A percentile compares a stretch with the other conserved stretches of the same genome.
Evolutionary conservation across 495 filamentous ascomycete species (phyloP).

Genomic region (Penicillium verhagenii): DNA sequence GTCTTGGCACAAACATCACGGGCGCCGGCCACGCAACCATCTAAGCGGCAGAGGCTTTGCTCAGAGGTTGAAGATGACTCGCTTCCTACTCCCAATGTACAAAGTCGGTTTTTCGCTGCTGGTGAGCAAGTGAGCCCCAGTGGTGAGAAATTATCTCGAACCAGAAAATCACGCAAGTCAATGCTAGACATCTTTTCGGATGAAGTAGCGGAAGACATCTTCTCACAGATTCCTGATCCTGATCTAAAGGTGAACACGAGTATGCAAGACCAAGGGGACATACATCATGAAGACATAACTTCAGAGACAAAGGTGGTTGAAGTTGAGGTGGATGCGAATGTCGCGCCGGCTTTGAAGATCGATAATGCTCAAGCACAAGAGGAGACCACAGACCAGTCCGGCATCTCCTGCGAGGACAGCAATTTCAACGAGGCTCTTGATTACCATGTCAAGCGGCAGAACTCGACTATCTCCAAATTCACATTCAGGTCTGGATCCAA

Average conservation of each 20-base stretch:
- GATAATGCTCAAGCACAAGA: background rate
- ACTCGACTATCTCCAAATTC: constrained; percentile 37
- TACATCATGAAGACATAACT: background rate
- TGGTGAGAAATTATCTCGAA: constrained; percentile 41
- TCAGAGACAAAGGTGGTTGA: background rate
- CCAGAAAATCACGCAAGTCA: constrained; percentile 48
- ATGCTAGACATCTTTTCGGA: constrained; percentile 64
- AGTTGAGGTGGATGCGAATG: background rate
- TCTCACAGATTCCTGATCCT: constrained; percentile 50
- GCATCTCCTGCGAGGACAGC: constrained; percentile 11
- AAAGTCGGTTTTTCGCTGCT: constrained; percentile 59
- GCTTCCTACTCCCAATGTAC: constrained; percentile 32
- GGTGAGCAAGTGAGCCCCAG: constrained; percentile 50
- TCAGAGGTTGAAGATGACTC: constrained; percentile 50
- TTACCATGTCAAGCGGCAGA: constrained; percentile 39
- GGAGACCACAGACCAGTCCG: background rate
- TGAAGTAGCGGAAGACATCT: constrained; percentile 62
- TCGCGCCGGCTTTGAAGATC: background rate
- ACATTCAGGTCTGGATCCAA: constrained; percentile 23
- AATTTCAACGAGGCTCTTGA: constrained; percentile 34
- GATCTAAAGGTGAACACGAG: background rate
- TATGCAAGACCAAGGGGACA: background rate
- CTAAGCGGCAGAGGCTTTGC: constrained; percentile 63
- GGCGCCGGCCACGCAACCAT: constrained; percentile 47
- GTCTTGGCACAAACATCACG: constrained; percentile 43